Conservation (phyloP, 768 basidiomycete species). For the Suillus subalutaceus region DNA sequence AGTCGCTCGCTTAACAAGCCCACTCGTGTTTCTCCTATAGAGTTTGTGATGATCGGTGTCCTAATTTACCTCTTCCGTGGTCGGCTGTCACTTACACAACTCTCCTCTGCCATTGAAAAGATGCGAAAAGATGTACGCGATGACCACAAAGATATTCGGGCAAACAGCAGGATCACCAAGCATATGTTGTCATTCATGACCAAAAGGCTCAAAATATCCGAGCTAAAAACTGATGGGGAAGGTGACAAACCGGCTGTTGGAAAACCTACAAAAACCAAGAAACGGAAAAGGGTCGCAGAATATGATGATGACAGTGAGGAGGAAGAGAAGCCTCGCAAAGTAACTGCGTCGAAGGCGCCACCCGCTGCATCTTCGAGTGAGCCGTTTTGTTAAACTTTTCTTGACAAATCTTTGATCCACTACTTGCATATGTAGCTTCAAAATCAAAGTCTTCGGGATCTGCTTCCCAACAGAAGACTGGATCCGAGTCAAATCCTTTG, state of each 20-base stretch:
- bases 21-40: constrained; percentile 43
- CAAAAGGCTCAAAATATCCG: constrained; percentile 34
- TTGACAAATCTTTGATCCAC: background rate
- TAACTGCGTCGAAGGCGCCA: constrained; percentile 16
- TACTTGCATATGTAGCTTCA: background rate
- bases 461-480: background rate
- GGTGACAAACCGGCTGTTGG: constrained; percentile 29
- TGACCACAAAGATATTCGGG: constrained; percentile 42
- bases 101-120: constrained; percentile 44
- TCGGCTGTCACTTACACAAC: constrained; percentile 39
- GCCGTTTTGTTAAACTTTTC: background rate
- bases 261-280: constrained; percentile 18
- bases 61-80: constrained; percentile 41
- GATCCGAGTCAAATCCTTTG: background rate
- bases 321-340: constrained; percentile 23
- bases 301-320: constrained; percentile 27
- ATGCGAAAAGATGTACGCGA: constrained; percentile 43
- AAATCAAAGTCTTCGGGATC: constrained; percentile 8
- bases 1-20: constrained; percentile 36
- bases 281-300: constrained; percentile 29
- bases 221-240: constrained; percentile 35
- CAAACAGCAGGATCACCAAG: constrained; percentile 40
- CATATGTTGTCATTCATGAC: constrained; percentile 36
- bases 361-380: constrained; percentile 12
- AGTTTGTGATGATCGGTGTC: constrained; percentile 48